Evolutionary conservation across 495 filamentous ascomycete genomes (phyloP).

Genomic region (Copromyces sp.): DNA sequence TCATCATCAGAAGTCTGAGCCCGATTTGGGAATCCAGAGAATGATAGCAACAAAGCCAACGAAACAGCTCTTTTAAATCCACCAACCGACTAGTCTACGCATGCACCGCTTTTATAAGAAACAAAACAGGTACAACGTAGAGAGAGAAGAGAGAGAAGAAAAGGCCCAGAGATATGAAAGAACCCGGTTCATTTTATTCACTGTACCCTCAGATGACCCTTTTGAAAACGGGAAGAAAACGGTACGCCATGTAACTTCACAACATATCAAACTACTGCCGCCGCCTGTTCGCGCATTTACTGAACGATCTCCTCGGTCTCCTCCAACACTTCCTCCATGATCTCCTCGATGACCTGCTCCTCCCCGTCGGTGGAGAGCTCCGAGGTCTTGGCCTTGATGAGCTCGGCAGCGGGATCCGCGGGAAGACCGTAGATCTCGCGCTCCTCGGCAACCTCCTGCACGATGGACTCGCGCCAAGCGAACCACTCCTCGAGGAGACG

Average conservation of each 20-base stretch:
- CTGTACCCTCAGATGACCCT: neutral
- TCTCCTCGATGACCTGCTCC: constrained; percentile 70
- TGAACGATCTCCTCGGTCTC: constrained; percentile 69
- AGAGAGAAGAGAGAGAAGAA: neutral
- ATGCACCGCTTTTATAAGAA: neutral
- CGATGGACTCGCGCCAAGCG: constrained; percentile 68
- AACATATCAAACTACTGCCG: neutral
- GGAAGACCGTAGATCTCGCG: constrained; percentile 56
- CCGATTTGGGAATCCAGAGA: neutral
- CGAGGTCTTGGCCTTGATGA: constrained; percentile 36
- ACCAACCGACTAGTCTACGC: neutral
- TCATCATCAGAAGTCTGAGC: neutral
- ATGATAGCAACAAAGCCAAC: neutral
- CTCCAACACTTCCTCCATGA: constrained; percentile 89
- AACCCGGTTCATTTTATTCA: neutral
- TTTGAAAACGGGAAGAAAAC: neutral
- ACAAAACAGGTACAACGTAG: neutral
- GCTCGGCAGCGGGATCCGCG: constrained; percentile 48
- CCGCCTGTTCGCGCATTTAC: constrained; percentile 6
- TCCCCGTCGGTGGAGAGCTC: constrained; percentile 47
- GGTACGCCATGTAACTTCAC: neutral
- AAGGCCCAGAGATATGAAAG: neutral
- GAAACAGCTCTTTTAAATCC: neutral
- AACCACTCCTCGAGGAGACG: constrained; percentile 81
- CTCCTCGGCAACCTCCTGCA: constrained; percentile 65